phyloP scores from a whole-genome alignment of 768 basidiomycete species.

The Rhodotorula paludigena region DNA sequence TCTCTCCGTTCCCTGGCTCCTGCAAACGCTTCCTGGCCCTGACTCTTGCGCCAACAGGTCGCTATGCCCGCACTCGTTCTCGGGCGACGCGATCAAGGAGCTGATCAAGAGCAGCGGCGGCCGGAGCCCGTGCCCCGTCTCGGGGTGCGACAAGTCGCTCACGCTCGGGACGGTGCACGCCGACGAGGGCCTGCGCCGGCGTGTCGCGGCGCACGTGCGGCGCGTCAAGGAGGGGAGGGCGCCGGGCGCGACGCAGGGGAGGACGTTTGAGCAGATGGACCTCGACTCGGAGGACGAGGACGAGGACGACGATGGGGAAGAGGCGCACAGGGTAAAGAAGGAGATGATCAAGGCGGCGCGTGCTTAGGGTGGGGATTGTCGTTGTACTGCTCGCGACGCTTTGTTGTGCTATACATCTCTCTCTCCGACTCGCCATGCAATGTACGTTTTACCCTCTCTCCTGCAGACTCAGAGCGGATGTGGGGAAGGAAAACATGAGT shows the following conservation, averaged over 20 bases:
- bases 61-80: slow-evolving; percentile 78
- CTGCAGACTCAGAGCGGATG: too few relatives aligned
- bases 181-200: slow-evolving; percentile 61
- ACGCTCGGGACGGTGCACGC: slow-evolving; percentile 54
- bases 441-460: too few relatives aligned
- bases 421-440: too few relatives aligned
- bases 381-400: not conserved
- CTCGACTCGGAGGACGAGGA: slow-evolving; percentile 21
- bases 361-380: not conserved
- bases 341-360: not conserved
- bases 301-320: not conserved
- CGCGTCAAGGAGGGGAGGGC: slow-evolving; percentile 54
- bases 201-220: slow-evolving; percentile 56
- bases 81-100: slow-evolving; percentile 46
- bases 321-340: not conserved
- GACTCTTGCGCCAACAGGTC: slow-evolving; percentile 49
- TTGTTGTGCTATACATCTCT: too few relatives aligned
- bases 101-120: slow-evolving; percentile 16
- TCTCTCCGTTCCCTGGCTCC: slow-evolving; percentile 27
- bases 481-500: too few relatives aligned
- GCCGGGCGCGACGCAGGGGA: slow-evolving; percentile 43
- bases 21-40: slow-evolving; percentile 17
- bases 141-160: slow-evolving; percentile 65
- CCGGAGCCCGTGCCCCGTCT: slow-evolving; percentile 59
- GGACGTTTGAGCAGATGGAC: slow-evolving; percentile 22